phyloP scores from a whole-genome alignment of 208 protist genomes.

The Trypanosoma avium region DNA sequence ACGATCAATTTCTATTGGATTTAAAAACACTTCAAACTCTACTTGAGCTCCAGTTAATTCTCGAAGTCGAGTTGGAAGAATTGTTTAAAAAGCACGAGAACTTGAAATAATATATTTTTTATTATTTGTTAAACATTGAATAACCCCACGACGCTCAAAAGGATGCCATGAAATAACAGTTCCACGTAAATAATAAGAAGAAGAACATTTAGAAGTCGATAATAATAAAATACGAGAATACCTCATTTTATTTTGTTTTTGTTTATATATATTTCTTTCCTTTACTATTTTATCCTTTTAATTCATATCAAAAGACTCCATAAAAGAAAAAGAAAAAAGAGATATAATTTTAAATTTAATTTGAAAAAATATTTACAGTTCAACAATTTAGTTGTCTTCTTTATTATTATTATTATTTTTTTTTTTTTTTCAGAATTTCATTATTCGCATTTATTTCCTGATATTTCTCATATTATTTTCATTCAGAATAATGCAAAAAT shows the following conservation, averaged over 20 bases:
- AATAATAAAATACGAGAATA: not conserved
- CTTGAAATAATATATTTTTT: slow-evolving; percentile 61
- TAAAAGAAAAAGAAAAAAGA: not conserved
- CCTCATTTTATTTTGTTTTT: not conserved
- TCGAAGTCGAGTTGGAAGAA: slow-evolving; percentile 72
- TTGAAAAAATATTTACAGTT: not conserved
- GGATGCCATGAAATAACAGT: slow-evolving; percentile 73
- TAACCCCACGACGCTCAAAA: slow-evolving; percentile 72
- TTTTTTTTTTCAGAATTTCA: not conserved
- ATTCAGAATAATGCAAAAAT: too few relatives aligned
- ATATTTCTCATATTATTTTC: too few relatives aligned
- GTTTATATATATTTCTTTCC: not conserved
- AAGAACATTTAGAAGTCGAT: too few relatives aligned
- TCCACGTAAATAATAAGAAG: slow-evolving; percentile 24
- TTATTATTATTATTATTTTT: slow-evolving; percentile 4
- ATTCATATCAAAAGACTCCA: not conserved
- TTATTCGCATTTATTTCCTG: too few relatives aligned
- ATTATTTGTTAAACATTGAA: slow-evolving; percentile 48
- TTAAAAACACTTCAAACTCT: slow-evolving; percentile 39
- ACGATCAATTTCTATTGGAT: slow-evolving; percentile 37
- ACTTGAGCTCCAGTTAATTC: slow-evolving; percentile 64
- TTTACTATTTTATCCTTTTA: not conserved
- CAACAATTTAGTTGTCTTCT: not conserved
- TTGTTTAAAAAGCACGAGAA: slow-evolving; percentile 84
- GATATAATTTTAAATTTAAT: not conserved